Evolutionary conservation across 1,139 yeast species (phyloP), one percentile per base, ranked within the genome.

Genomic region (Wickerhamiella pararugosa): DNA sequence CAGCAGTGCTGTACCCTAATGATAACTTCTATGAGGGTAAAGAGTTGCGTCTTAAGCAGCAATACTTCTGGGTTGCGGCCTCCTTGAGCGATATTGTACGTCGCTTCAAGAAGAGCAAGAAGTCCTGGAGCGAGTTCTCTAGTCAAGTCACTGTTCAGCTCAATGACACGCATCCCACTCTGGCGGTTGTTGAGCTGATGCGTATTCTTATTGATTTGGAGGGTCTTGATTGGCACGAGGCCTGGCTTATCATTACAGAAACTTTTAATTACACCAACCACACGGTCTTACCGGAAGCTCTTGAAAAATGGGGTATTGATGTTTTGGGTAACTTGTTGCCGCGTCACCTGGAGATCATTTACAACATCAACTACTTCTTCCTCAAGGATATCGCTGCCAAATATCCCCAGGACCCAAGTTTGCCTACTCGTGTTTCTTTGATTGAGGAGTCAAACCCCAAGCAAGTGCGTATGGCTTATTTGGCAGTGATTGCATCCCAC

Each of bases 1-100:
- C 95, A 32, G 82, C 95, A 4, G 95, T 84, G 9, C 67, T 84
- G 56, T 86, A 86, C 62, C 95, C 95, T 47, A 86, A 86, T 61
- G 95, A 86, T 60, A 86, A 86, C 61, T 86, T 86, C 60, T 80
- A 82, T 57, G 73, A 76, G 50, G 97, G 97, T 53, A 87, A 87
- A 63, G 94, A 83, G 58, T 70, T 87, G 57, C 76, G 97, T 61
- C 74, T 87, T 61, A 87, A 86, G 63, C 96, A 87, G 65, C 96
- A 87, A 63, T 87, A 83, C 64, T 87, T 87, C 63, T 87, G 97
- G 97, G 94, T 87, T 43, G 79, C 94, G 41, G 96, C 96, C 37
- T 82, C 94, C 7, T 70, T 87, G 51, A 86, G 81, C 55, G 97
- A 87, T 60, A 86, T 87, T 54, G 76, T 86, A 39, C 79, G 96